Percentiles rank a stretch among this genome's conserved stretches.
Evolutionary conservation across 1,139 yeast genomes (phyloP).

Genomic region (Wickerhamomyces sp.): DNA sequence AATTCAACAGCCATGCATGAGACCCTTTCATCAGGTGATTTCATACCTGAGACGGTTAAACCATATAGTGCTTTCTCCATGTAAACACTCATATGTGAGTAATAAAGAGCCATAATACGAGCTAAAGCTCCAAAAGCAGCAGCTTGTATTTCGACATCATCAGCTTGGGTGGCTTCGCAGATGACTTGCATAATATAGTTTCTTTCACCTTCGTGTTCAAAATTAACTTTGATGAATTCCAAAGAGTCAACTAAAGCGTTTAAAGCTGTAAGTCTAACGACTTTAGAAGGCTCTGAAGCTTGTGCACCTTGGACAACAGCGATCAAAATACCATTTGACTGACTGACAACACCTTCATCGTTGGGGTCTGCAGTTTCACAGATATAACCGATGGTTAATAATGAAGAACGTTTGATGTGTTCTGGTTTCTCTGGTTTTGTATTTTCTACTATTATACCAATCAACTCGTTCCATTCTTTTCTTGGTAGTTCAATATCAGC

Average conservation of each 20-base stretch:
- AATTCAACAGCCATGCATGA: constrained; percentile 98
- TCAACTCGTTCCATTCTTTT: constrained; percentile 83
- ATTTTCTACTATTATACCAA: constrained; percentile 77
- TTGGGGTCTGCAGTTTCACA: constrained; percentile 92
- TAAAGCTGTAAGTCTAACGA: constrained; percentile 84
- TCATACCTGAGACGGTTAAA: constrained; percentile 89
- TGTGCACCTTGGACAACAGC: constrained; percentile 98
- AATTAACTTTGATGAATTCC: constrained; percentile 83
- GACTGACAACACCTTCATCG: constrained; percentile 72
- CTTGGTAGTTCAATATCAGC: constrained; percentile 92
- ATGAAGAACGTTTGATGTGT: constrained; percentile 78
- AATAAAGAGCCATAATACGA: constrained; percentile 85
- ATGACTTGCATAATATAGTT: constrained; percentile 98
- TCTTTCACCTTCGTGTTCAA: constrained; percentile 90
- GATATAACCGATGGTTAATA: constrained; percentile 88
- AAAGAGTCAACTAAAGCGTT: constrained; percentile 88
- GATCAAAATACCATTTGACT: constrained; percentile 87
- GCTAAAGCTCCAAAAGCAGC: constrained; percentile 96
- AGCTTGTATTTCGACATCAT: constrained; percentile 77
- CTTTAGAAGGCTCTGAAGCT: constrained; percentile 63
- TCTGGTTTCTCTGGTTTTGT: constrained; percentile 76
- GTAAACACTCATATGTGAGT: constrained; percentile 83
- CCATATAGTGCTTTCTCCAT: constrained; percentile 97
- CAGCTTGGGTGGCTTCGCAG: constrained; percentile 95
- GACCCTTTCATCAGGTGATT: constrained; percentile 74